Percentiles rank a stretch among this genome's conserved stretches.
phyloP scores from a whole-genome alignment of 139 green algal genomes.

The Volvox reticuliferus region DNA sequence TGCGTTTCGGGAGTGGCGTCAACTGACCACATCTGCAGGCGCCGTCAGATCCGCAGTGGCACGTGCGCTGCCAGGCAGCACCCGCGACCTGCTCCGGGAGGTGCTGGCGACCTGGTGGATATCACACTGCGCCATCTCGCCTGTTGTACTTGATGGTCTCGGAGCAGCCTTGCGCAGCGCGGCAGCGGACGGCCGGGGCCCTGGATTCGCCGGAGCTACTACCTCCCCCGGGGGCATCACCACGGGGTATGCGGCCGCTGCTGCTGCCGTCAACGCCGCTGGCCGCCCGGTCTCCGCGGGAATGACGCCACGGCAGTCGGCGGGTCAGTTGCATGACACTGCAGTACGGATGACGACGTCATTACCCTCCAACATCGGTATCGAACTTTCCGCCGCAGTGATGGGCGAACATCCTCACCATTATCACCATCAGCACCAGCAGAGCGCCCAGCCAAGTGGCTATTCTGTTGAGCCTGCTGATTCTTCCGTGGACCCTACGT shows the following conservation, averaged over 20 bases:
- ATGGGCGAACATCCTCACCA: too few species aligned
- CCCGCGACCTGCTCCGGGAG: background rate
- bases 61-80: background rate
- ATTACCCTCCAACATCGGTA: too few species aligned
- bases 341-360: background rate
- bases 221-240: background rate
- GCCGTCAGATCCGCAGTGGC: background rate
- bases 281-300: background rate
- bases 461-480: too few species aligned
- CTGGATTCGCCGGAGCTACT: too few species aligned
- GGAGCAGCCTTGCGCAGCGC: too few species aligned
- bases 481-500: too few species aligned
- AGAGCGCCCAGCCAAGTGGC: too few species aligned
- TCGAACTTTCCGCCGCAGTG: too few species aligned
- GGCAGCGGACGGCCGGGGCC: too few species aligned
- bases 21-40: background rate
- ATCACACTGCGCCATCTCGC: background rate
- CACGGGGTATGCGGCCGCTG: background rate
- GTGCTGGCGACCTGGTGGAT: conserved; percentile 27
- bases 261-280: background rate
- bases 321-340: background rate
- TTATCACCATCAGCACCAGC: too few species aligned
- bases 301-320: background rate
- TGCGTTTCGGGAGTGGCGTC: background rate
- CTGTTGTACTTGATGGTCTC: background rate